Evolutionary conservation across 2,329 filamentous ascomycete genomes (phyloP), one percentile per base, ranked within the genome.

Genomic region (Trichothecium sympodiale): DNA sequence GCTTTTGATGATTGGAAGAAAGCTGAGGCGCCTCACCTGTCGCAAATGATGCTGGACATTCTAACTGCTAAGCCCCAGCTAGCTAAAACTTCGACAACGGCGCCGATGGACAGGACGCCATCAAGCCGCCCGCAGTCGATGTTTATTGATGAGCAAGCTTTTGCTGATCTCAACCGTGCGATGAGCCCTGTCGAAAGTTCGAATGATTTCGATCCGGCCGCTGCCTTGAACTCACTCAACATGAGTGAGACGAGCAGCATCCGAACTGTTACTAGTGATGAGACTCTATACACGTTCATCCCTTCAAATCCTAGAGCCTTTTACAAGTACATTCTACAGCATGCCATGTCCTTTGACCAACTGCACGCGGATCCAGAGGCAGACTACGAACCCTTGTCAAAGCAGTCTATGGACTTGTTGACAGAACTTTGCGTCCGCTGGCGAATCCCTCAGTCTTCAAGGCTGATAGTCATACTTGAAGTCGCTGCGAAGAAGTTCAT

Each of bases 21-120:
- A 53, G 74, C 78, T n/a, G 91, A 98, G 56, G 74, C 74, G 3
- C 81, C 83, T 10, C 85, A 94, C 47, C 64, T 98, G 29, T 91
- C 87, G 5, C 83, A 91, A 47, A 87, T 96, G 77, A 91, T 98
- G 69, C 69, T 94, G 48, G 83, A 88, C 27, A 85, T 98, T 43
- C 66, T 96, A 29, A 86, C 83, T 41, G 82, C 82, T 5, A 86
- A 84, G 46, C 89, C 88, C 4, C 83, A 89, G 44, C 67, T 96
- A 35, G 81, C 86, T 34, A 93, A 87, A 53, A 80, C 73, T 43
- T 79, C 82, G 4, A 73, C 79, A 2, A 67, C 66, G 13, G 64
- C 66, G 20, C 63, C 65, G 20, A 61, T 67, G 16, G 73, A 77
- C 33, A 76, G 73, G 50, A 55, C 67, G 10, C 62, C 84, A 34